A percentile compares a stretch with the other conserved stretches of the same genome.
These are phyloP conservation scores for Magnolia sinica DNA, from an alignment of 164 flowering plant species.

Conservation along the genomic window DNA sequence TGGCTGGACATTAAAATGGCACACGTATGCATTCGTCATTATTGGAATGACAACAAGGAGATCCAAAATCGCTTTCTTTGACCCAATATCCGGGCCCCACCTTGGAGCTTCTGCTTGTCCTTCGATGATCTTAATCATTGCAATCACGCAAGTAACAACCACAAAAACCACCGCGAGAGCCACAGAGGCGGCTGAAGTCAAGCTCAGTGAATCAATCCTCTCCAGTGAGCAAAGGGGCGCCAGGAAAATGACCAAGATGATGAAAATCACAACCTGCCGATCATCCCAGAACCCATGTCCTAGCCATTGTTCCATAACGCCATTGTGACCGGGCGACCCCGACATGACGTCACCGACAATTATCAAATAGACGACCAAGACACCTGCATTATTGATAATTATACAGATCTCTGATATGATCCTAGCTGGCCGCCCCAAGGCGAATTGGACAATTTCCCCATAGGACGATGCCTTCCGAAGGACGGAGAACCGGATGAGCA, in stretches of 20 bases:
- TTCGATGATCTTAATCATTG: constrained; percentile 73
- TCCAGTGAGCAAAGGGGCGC: constrained; percentile 79
- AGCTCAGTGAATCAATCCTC: constrained; percentile 89
- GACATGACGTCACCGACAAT: constrained; percentile 97
- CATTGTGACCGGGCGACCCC: constrained; percentile 71
- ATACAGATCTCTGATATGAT: constrained; percentile 79
- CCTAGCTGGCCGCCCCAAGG: constrained; percentile 65
- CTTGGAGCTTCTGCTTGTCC: constrained; percentile 70
- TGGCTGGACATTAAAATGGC: constrained; percentile 93
- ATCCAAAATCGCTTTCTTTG: constrained; percentile 70
- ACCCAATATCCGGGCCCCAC: constrained; percentile 74
- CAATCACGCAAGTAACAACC: constrained; percentile 54
- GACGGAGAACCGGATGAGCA: constrained; percentile 66
- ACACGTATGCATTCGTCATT: constrained; percentile 90
- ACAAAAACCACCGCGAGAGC: constrained; percentile 92
- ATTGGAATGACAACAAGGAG: constrained; percentile 92
- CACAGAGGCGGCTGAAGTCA: constrained; percentile 93
- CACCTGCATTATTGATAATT: constrained; percentile 83
- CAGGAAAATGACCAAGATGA: constrained; percentile 64
- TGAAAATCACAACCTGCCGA: constrained; percentile 61
- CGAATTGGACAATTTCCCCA: constrained; percentile 82
- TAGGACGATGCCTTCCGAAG: constrained; percentile 62
- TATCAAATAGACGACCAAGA: constrained; percentile 92
- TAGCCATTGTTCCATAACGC: constrained; percentile 89
- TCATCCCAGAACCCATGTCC: constrained; percentile 89